Evolutionary conservation across 305 asterid species (phyloP).

Genomic region (Fraxinus paxiana): DNA sequence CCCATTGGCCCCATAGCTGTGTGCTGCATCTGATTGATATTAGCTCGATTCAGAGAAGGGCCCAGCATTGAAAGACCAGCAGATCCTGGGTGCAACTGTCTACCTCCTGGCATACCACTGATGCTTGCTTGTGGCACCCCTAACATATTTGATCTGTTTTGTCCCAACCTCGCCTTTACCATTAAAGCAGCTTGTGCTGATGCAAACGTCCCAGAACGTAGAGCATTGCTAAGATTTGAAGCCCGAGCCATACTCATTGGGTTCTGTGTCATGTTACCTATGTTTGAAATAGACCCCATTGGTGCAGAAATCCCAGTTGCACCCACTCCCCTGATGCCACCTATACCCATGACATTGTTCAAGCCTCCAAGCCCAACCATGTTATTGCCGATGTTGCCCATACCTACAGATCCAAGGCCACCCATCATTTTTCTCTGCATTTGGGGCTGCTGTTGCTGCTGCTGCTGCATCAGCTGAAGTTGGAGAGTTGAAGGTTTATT

Average conservation of each 20-base stretch:
- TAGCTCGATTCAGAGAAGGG: conserved; percentile 57
- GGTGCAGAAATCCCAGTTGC: conserved; percentile 68
- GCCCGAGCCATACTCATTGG: conserved; percentile 54
- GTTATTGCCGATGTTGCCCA: conserved; percentile 67
- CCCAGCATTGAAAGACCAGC: conserved; percentile 62
- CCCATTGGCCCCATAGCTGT: conserved; percentile 72
- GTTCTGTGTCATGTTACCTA: conserved; percentile 62
- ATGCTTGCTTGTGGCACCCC: conserved; percentile 51
- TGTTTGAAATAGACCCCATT: conserved; percentile 57
- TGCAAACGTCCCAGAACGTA: conserved; percentile 47
- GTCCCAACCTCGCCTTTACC: conserved; percentile 46
- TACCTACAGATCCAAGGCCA: conserved; percentile 66
- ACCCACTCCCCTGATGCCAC: conserved; percentile 64
- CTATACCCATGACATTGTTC: conserved; percentile 63
- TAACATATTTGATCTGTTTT: conserved; percentile 45
- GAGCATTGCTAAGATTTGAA: conserved; percentile 47
- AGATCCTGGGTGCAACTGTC: conserved; percentile 67
- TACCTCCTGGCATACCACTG: conserved; percentile 58
- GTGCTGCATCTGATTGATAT: conserved; percentile 65
- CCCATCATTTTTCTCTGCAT: conserved; percentile 79
- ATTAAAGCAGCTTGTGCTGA: conserved; percentile 43
- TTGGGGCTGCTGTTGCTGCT: conserved; percentile 27
- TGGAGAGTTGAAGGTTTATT: conserved; percentile 54
- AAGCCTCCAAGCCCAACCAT: conserved; percentile 75
- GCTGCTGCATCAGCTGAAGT: conserved; percentile 59